These are phyloP conservation scores for Xylaria venustula DNA, from an alignment of 495 filamentous ascomycete genomes.

Conservation along the genomic window DNA sequence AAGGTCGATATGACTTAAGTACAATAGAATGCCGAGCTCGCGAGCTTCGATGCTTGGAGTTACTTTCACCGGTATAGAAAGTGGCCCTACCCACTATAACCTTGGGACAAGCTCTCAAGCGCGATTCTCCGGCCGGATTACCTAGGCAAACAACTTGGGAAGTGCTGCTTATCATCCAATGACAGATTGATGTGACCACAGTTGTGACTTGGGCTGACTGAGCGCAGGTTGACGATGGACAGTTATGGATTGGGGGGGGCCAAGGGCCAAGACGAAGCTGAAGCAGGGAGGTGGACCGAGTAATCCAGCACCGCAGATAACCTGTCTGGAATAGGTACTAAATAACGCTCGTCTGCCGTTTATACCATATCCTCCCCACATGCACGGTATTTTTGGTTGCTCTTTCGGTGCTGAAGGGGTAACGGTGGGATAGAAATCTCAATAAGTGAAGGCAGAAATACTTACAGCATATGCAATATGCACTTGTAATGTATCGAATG, in stretches of 20 bases:
- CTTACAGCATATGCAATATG: no score
- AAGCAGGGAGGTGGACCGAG: background rate
- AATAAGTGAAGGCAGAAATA: background rate
- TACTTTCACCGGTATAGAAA: background rate
- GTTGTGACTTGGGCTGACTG: background rate
- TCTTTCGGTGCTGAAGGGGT: background rate
- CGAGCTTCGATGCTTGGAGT: background rate
- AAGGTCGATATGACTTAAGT: no score
- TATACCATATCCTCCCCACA: no score
- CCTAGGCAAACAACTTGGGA: no score
- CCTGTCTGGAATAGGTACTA: background rate
- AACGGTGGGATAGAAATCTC: no score
- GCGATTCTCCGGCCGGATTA: no score
- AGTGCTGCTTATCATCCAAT: background rate
- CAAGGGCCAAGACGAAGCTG: slow-evolving; percentile 6
- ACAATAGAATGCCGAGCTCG: no score
- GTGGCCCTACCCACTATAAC: no score
- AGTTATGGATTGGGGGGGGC: background rate
- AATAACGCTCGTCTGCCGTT: background rate
- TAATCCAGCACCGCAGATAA: background rate
- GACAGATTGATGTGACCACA: background rate
- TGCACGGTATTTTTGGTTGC: background rate
- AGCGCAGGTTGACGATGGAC: background rate
- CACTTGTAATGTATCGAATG: no score
- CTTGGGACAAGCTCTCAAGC: no score